phyloP scores from a whole-genome alignment of 768 basidiomycete species.

The Suillus subluteus region DNA sequence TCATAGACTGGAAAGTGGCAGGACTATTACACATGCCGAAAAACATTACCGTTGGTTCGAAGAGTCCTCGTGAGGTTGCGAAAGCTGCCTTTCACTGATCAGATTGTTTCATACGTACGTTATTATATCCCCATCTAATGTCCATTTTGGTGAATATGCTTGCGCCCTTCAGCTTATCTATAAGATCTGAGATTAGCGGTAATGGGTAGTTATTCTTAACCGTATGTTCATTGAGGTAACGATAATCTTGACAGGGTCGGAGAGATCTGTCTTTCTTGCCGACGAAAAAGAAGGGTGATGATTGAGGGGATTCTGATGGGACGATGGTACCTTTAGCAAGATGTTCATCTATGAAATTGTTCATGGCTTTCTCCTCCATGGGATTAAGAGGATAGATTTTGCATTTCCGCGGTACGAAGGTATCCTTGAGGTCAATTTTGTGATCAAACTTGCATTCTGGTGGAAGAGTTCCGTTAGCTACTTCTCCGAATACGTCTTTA shows the following conservation, averaged over 20 bases:
- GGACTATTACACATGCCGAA: conserved; percentile 22
- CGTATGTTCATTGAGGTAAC: conserved; percentile 5
- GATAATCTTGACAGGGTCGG: background rate
- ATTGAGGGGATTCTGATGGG: conserved; percentile 24
- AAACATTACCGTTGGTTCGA: background rate
- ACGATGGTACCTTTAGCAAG: conserved; percentile 9
- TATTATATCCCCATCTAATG: background rate
- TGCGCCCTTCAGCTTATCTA: conserved; percentile 16
- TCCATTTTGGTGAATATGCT: conserved; percentile 25
- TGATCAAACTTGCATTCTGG: background rate
- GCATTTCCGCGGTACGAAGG: background rate
- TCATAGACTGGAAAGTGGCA: conserved; percentile 29
- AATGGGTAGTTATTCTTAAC: conserved; percentile 12
- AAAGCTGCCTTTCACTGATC: background rate
- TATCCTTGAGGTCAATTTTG: background rate
- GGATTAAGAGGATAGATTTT: background rate
- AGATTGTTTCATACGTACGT: background rate
- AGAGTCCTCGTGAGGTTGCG: rapidly evolving
- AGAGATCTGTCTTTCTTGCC: background rate
- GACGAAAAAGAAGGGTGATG: conserved; percentile 20
- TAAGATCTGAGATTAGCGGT: conserved; percentile 4
- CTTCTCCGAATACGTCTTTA: background rate
- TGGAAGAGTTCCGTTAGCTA: background rate
- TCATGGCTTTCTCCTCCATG: background rate
- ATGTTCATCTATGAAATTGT: conserved; percentile 16